These are phyloP conservation scores for Thuja plicata DNA, from an alignment of 83 land plant genomes.

Conservation along the genomic window DNA sequence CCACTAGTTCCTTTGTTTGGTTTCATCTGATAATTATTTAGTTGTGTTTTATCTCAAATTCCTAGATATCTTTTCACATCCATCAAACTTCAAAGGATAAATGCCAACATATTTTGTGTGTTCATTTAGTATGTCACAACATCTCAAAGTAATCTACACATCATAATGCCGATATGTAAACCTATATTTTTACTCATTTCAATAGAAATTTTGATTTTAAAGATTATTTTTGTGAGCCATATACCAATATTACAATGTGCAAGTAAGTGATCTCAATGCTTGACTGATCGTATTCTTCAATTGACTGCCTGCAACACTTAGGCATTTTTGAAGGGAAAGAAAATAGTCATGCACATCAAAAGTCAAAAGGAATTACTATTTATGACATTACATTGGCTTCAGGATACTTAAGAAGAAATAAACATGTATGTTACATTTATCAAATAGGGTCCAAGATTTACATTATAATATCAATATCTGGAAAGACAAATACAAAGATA, in stretches of 20 bases:
- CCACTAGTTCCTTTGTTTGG: neutral
- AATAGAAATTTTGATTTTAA: neutral
- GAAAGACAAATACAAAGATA: neutral
- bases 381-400: neutral
- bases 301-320: neutral
- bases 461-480: neutral
- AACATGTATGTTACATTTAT: neutral
- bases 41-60: neutral
- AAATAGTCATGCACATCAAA: neutral
- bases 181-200: neutral
- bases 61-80: neutral
- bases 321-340: neutral
- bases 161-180: neutral
- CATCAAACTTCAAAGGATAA: neutral
- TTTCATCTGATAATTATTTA: no score
- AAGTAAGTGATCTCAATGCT: neutral
- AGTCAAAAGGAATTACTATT: neutral
- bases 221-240: neutral
- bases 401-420: neutral
- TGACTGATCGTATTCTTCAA: neutral
- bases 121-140: neutral
- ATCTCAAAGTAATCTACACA: neutral
- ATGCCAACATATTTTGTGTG: neutral
- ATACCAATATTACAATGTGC: neutral
- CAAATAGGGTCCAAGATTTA: neutral